Percentiles rank a stretch among this genome's conserved stretches.
These are phyloP conservation scores for Sporothrix inflata DNA, from an alignment of 2,329 filamentous ascomycete species.

Conservation along the genomic window DNA sequence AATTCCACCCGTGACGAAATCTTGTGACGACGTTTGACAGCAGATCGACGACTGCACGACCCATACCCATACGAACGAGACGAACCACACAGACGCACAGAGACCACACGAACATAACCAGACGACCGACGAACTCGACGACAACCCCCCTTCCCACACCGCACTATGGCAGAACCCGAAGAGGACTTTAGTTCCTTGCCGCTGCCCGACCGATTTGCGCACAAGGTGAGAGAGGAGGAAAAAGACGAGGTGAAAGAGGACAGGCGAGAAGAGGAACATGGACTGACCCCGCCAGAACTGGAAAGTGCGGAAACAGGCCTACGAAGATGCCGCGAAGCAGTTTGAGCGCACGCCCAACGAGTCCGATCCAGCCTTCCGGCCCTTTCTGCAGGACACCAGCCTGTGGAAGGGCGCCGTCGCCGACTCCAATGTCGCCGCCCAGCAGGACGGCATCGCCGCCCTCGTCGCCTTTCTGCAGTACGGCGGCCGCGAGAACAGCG, in stretches of 20 bases:
- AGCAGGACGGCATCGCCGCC: conserved; percentile 86
- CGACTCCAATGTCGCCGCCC: conserved; percentile 95
- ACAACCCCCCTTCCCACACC: not conserved
- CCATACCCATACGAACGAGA: not conserved
- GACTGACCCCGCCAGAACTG: conserved; percentile 64
- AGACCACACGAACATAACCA: not conserved
- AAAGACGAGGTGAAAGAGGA: too few species aligned
- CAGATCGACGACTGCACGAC: not conserved
- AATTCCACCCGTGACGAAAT: not conserved
- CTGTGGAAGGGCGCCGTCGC: conserved; percentile 91
- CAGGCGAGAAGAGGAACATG: not conserved
- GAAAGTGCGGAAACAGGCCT: conserved; percentile 95
- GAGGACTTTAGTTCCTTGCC: conserved; percentile 82
- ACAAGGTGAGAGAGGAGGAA: conserved; percentile 62
- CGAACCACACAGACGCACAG: not conserved
- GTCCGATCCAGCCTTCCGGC: conserved; percentile 79
- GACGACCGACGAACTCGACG: not conserved
- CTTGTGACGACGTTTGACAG: not conserved
- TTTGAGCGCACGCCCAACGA: conserved; percentile 87
- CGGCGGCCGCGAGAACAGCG: conserved; percentile 76
- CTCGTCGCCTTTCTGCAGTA: conserved; percentile 93
- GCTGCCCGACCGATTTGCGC: conserved; percentile 76
- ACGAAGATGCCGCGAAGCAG: conserved; percentile 86
- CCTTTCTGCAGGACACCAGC: conserved; percentile 81
- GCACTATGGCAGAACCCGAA: conserved; percentile 75